A percentile compares a stretch with the other conserved stretches of the same genome.
phyloP scores from a whole-genome alignment of 2,329 filamentous ascomycete species.

The Ophiostoma quercus region DNA sequence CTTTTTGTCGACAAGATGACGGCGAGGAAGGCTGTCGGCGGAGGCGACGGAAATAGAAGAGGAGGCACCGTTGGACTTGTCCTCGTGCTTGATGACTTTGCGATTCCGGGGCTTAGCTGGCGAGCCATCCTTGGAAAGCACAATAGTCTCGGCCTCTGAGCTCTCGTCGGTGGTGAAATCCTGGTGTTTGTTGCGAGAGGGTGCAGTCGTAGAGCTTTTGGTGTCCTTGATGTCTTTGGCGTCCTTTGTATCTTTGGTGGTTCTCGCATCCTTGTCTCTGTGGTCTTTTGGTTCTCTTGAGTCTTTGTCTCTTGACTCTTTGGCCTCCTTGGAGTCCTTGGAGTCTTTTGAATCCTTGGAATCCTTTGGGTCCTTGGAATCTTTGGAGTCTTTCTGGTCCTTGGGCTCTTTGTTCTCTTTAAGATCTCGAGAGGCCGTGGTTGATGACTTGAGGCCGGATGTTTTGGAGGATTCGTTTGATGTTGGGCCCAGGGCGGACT shows the following conservation, averaged over 20 bases:
- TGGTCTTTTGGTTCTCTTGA: constrained; percentile 17
- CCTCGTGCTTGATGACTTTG: constrained; percentile 61
- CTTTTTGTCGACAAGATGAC: constrained; percentile 28
- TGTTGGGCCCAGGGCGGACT: constrained; percentile 8
- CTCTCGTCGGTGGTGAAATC: constrained; percentile 52
- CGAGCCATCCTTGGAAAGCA: constrained; percentile 56
- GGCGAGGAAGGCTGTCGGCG: constrained; percentile 16
- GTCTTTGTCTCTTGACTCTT: not conserved
- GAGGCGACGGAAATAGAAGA: not conserved
- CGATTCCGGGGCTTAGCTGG: constrained; percentile 51
- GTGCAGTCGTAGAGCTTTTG: constrained; percentile 29
- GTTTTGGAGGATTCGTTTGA: constrained; percentile 16
- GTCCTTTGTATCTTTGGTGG: not conserved
- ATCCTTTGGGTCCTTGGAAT: not conserved
- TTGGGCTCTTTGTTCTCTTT: constrained; percentile 22
- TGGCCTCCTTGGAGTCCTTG: not conserved
- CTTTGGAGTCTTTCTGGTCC: not conserved
- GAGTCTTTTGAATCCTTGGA: not conserved
- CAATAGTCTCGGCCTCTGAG: constrained; percentile 68
- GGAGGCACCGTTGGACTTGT: constrained; percentile 50
- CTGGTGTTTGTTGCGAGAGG: constrained; percentile 36
- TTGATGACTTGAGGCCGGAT: constrained; percentile 21
- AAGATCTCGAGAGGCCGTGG: constrained; percentile 33
- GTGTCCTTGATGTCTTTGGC: not conserved
- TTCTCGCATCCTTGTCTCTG: constrained; percentile 30